Evolutionary conservation across 108 stramenopile species (phyloP), one percentile per base, ranked within the genome.

Genomic region (Fragilaria crotonensis): DNA sequence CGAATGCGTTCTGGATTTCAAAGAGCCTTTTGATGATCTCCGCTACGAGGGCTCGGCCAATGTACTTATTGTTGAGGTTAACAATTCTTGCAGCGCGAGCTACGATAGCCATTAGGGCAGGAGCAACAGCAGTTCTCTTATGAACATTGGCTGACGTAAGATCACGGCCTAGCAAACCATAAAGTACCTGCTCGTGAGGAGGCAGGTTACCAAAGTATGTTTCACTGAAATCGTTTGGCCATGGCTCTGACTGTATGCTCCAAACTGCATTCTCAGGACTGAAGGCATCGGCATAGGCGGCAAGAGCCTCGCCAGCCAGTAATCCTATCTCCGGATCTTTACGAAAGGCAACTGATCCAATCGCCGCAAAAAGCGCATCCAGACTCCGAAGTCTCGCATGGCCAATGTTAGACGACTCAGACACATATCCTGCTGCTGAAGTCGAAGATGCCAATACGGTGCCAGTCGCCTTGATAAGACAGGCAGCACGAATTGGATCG

Each of bases 261-360:
- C 57, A 59, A n/a, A 31, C 55, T 25, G 49, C 59, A 49, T 63
- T 67, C 23, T 64, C 50, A 9, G 52, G 67, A 66, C 33, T 65
- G 29, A 68, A 60, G 20, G 73, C 74, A 68, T 82, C 80, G 22
- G 80, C 62, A 48, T 81, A 88, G 26, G 36, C 41, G 3, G 73
- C 82, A 19, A 91, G 56, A 36, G 90, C 90, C 72, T 91, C 90
- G 5, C 90, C 90, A 21, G 79, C 78, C 5, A 48, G 52, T 2
- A 91, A 59, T 28, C 79, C 70, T n/a, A 88, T 62, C 59, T 88
- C 86, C 28, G 85, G 81, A 48, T 91, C 86, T 56, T 85, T 84
- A 31, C 76, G 59, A 58, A 75, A 76, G 1, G 84, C 78, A 14
- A 65, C 46, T 0, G 85, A 87, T 25, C 86, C 90, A 1, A 91